These are phyloP conservation scores for Ophiostoma montium DNA, from an alignment of 2,329 filamentous ascomycete species.

Conservation along the genomic window DNA sequence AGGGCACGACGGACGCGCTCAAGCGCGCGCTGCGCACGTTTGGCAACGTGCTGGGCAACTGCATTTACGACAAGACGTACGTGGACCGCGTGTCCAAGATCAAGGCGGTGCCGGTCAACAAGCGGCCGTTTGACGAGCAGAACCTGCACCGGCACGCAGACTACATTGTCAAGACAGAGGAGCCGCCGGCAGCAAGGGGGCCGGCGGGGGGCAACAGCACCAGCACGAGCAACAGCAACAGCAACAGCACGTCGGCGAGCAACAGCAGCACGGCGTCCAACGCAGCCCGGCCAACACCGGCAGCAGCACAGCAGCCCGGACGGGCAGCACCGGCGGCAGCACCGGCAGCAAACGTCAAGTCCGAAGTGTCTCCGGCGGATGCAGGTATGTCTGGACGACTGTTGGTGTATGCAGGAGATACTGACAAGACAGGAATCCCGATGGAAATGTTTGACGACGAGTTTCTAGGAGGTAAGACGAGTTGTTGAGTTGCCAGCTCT, in stretches of 20 bases:
- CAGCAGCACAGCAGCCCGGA: not conserved
- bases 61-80: constrained; percentile 94
- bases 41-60: constrained; percentile 95
- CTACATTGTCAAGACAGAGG: constrained; percentile 48
- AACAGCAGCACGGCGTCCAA: not conserved
- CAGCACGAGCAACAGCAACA: constrained; percentile 1
- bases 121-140: constrained; percentile 55
- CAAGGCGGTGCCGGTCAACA: constrained; percentile 53
- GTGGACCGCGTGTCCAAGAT: constrained; percentile 79
- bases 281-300: not conserved
- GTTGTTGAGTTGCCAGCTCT: too few relatives aligned
- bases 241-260: not conserved
- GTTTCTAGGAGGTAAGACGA: constrained; percentile 35
- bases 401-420: not conserved
- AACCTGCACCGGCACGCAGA: constrained; percentile 71
- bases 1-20: constrained; percentile 86
- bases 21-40: constrained; percentile 85
- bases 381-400: not conserved
- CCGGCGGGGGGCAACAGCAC: too few relatives aligned
- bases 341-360: not conserved
- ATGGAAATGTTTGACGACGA: constrained; percentile 24
- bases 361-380: not conserved
- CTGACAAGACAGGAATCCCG: not conserved
- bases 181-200: constrained; percentile 15
- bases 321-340: not conserved